Base-by-base conservation (phyloP, 2,329 filamentous ascomycete genomes). In the Hansfordia pulvinata region DNA sequence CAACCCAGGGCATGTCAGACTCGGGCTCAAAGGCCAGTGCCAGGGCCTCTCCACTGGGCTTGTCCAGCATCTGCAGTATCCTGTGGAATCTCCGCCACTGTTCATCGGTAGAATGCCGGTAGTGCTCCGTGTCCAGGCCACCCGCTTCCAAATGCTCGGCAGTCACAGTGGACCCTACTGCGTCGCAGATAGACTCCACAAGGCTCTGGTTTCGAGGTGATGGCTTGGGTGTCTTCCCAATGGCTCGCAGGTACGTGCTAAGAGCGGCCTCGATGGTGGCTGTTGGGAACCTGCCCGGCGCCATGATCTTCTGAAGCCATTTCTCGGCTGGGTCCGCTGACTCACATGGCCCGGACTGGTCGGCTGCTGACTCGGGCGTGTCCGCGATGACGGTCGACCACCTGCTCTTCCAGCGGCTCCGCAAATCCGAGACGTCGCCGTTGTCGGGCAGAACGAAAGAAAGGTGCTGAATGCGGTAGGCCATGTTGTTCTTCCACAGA, bases 11-110 rank as follows among this genome's bases (percentile, higher is more conserved):
- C 56, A 86, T 68, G 26, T 77, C 75, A 8, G 67, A 64, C 25
- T 69, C 63, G 1, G 65, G 50, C 42, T 96, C 90, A 29, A 82
- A 74, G 1, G 76, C 70, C 23, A 96, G 59, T 2, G 81, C 76
- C 23, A 96, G 54, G 1, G 82, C 77, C 43, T 94, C 86, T 11
- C 80, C 78, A 42, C 86, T 69, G 42, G 83, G 77, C 42, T 80
- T 85, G 46, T 96, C 85, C 20, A 98, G 58, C 46, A 93, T 86
- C 9, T 81, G 64, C 11, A 93, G 65, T 11, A 96, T 64, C 17
- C 85, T 75, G 56, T 85, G 93, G 51, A 93, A 93, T 26, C 81
- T 72, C 35, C 80, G 74, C 90, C 90, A 98, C 48, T 93, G 85
- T 8, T 69, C 65, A 44, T 90, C 79, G 28, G 78, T 75, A 17